phyloP scores from a whole-genome alignment of 129 eudicot genomes.

The Dittrichia graveolens region DNA sequence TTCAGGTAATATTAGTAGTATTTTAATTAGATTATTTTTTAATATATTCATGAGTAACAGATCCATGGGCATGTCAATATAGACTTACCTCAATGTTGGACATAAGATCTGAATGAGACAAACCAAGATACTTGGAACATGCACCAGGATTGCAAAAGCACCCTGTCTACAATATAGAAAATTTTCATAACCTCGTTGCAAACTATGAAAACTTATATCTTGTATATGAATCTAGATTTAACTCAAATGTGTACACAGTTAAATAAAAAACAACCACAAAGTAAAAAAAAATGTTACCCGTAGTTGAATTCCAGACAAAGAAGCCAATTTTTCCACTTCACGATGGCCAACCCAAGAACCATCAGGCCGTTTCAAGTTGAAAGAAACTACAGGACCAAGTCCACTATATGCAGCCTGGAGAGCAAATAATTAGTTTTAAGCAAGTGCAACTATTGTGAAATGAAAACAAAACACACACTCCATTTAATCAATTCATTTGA shows the following conservation, averaged over 20 bases:
- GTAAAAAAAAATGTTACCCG: conserved; percentile 55
- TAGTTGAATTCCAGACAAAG: conserved; percentile 83
- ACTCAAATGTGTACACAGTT: background rate
- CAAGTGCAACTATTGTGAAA: too few species aligned
- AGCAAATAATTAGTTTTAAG: background rate
- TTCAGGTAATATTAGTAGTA: background rate
- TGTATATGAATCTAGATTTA: background rate
- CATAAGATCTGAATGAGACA: conserved; percentile 79
- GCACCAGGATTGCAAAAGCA: conserved; percentile 99
- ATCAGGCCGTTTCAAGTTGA: conserved; percentile 86
- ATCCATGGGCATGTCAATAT: too few species aligned
- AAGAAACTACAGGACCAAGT: conserved; percentile 72
- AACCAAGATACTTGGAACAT: conserved; percentile 92
- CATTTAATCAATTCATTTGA: too few species aligned
- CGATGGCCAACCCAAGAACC: conserved; percentile 96
- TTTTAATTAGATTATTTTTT: background rate
- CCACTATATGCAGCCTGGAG: conserved; percentile 38
- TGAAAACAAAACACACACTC: too few species aligned
- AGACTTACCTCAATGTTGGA: conserved; percentile 80
- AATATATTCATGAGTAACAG: too few species aligned
- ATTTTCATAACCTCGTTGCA: conserved; percentile 11
- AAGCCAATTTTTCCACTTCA: conserved; percentile 95
- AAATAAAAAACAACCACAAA: background rate
- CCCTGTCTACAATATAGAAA: conserved; percentile 69
- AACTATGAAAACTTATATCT: conserved; percentile 5